A percentile compares a stretch with the other conserved stretches of the same genome.
Evolutionary conservation across 345 rosid species (phyloP).

Genomic region (Arabidopsis suecica): DNA sequence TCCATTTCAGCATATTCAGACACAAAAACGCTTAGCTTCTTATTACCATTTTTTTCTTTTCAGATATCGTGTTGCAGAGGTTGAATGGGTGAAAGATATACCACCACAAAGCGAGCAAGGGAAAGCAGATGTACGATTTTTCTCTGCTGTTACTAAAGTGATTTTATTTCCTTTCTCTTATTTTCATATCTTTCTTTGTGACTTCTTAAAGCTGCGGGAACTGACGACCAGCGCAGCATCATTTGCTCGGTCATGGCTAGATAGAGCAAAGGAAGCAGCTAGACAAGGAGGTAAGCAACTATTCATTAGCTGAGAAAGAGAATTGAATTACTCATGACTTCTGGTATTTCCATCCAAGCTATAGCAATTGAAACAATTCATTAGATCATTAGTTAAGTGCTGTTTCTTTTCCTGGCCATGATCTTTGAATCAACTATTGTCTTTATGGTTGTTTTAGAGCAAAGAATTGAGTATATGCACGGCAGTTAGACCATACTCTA

Average conservation of each 20-base stretch:
- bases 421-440: not conserved
- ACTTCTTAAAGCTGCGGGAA: slow-evolving; percentile 68
- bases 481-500: slow-evolving; percentile 3
- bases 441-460: not conserved
- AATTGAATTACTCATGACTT: slow-evolving; percentile 17
- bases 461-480: not conserved
- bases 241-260: slow-evolving; percentile 75
- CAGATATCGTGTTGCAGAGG: slow-evolving; percentile 92
- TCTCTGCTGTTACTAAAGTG: not conserved
- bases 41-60: slow-evolving; percentile 28
- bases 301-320: not conserved
- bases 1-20: not conserved
- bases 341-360: not conserved
- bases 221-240: slow-evolving; percentile 63
- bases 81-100: slow-evolving; percentile 87
- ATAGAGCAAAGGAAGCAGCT: slow-evolving; percentile 68
- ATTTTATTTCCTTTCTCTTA: slow-evolving; percentile 4
- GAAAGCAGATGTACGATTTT: slow-evolving; percentile 59
- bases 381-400: not conserved
- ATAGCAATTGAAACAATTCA: not conserved
- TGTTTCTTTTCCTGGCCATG: not conserved
- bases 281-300: slow-evolving; percentile 58
- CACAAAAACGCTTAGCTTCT: slow-evolving; percentile 16
- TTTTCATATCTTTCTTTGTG: slow-evolving; percentile 20
- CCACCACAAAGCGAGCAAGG: slow-evolving; percentile 54